phyloP scores from a whole-genome alignment of 371 early-diverging fungal genomes.

The Chytridium lagenaria region DNA sequence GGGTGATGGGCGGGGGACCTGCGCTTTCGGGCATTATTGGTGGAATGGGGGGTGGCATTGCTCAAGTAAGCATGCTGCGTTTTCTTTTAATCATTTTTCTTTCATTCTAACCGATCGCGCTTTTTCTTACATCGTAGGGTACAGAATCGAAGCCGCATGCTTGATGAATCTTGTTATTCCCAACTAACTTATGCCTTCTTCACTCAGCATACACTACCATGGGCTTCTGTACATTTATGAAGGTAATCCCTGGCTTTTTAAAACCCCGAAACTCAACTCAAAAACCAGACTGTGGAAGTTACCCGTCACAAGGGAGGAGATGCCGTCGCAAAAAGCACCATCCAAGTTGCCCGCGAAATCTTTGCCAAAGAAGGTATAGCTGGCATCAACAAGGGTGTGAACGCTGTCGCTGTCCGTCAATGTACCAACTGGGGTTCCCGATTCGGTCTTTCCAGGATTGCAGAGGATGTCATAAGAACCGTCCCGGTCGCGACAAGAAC shows the following conservation, averaged over 20 bases:
- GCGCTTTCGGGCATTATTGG: conserved; percentile 82
- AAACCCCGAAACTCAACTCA: neutral
- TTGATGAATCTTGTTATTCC: too few relatives aligned
- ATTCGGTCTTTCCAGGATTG: conserved; percentile 87
- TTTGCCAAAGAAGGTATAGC: conserved; percentile 89
- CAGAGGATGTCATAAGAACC: conserved; percentile 71
- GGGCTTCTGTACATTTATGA: conserved; percentile 99
- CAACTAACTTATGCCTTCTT: too few relatives aligned
- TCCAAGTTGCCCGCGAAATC: conserved; percentile 87
- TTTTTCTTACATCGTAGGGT: too few relatives aligned
- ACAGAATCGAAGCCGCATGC: too few relatives aligned
- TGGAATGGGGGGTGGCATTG: conserved; percentile 77
- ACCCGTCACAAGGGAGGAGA: conserved; percentile 88
- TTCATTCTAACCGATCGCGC: neutral
- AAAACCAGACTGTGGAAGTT: conserved; percentile 85
- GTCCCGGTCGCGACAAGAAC: conserved; percentile 38
- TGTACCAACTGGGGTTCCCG: conserved; percentile 98
- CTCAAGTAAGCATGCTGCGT: conserved; percentile 45
- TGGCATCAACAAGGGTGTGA: conserved; percentile 87
- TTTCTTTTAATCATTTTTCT: too few relatives aligned
- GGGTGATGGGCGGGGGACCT: conserved; percentile 59
- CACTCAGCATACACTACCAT: conserved; percentile 93
- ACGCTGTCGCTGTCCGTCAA: conserved; percentile 82
- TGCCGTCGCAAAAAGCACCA: conserved; percentile 67
- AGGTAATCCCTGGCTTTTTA: conserved; percentile 39